Conservation (phyloP, 2,329 filamentous ascomycete species). For the Aureobasidium sp. region DNA sequence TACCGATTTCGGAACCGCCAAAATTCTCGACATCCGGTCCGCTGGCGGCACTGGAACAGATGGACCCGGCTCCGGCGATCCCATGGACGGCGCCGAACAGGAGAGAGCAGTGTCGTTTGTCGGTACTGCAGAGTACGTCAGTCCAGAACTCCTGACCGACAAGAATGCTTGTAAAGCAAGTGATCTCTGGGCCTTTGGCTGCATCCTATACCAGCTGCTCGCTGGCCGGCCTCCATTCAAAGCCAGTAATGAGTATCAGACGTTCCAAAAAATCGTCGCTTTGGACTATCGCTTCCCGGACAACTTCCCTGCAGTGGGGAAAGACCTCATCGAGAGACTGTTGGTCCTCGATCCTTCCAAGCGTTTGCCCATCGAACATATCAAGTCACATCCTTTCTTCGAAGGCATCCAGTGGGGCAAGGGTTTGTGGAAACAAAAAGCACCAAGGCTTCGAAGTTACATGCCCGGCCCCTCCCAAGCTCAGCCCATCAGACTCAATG, state of each 20-base stretch:
- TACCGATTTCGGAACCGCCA: conserved; percentile 98
- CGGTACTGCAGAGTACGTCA: conserved; percentile 96
- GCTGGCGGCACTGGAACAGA: conserved; percentile 22
- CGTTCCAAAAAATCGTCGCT: conserved; percentile 95
- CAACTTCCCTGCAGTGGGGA: conserved; percentile 77
- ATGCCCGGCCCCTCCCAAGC: conserved; percentile 56
- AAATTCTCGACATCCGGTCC: conserved; percentile 57
- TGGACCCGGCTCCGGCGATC: conserved; percentile 36
- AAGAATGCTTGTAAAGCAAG: conserved; percentile 97
- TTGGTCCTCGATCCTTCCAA: conserved; percentile 80
- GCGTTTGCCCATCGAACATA: conserved; percentile 85
- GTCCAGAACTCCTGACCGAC: conserved; percentile 89
- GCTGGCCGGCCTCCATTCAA: conserved; percentile 96
- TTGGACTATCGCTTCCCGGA: conserved; percentile 89
- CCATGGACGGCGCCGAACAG: conserved; percentile 51
- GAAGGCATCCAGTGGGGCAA: conserved; percentile 78
- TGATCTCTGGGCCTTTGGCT: conserved; percentile 96
- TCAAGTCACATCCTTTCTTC: conserved; percentile 95
- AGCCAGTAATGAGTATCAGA: conserved; percentile 88
- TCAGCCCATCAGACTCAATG: conserved; percentile 50
- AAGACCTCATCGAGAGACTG: conserved; percentile 81
- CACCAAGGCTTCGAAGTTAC: conserved; percentile 81
- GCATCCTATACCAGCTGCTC: conserved; percentile 92
- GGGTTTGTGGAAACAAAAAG: conserved; percentile 78
- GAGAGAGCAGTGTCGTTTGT: conserved; percentile 88